Evolutionary conservation across 2,329 filamentous ascomycete species (phyloP).

Genomic region (Verticillium nubilum): DNA sequence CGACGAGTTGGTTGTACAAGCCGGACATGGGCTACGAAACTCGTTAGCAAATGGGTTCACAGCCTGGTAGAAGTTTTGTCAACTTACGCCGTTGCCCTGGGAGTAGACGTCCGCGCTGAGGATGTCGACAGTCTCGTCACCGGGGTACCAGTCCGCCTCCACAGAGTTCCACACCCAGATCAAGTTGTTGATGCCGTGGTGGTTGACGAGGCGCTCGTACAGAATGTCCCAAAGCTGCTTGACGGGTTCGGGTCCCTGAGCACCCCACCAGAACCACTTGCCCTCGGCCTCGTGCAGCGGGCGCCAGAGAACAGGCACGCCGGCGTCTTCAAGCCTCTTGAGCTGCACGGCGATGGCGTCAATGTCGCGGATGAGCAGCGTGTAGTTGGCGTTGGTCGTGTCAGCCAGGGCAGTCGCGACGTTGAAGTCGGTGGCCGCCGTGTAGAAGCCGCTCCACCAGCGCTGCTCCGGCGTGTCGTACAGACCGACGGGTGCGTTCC

Average conservation of each 20-base stretch:
- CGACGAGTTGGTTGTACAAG: slow-evolving; percentile 36
- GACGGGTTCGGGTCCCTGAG: slow-evolving; percentile 35
- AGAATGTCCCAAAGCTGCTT: slow-evolving; percentile 38
- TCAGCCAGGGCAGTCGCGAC: slow-evolving; percentile 33
- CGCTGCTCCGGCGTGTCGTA: slow-evolving; percentile 37
- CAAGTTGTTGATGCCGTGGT: slow-evolving; percentile 40
- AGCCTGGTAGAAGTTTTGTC: background rate
- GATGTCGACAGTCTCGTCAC: slow-evolving; percentile 37
- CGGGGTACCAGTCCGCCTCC: slow-evolving; percentile 39
- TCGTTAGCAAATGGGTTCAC: background rate
- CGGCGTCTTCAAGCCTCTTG: slow-evolving; percentile 33
- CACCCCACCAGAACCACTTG: slow-evolving; percentile 48
- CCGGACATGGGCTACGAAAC: slow-evolving; percentile 29
- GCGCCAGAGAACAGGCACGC: slow-evolving; percentile 40
- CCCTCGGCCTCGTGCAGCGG: slow-evolving; percentile 46
- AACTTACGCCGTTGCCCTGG: slow-evolving; percentile 34
- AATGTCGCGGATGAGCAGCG: slow-evolving; percentile 38
- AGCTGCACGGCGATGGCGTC: slow-evolving; percentile 40
- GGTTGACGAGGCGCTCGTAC: slow-evolving; percentile 36
- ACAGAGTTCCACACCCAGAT: slow-evolving; percentile 47
- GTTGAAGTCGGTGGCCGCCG: slow-evolving; percentile 41
- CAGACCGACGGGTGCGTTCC: slow-evolving; percentile 39
- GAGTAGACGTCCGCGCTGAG: slow-evolving; percentile 39
- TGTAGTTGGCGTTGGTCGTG: slow-evolving; percentile 39
- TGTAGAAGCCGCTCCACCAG: slow-evolving; percentile 47